Evolutionary conservation across 2,329 filamentous ascomycete species (phyloP).

Genomic region (Cryphonectria naterciae): DNA sequence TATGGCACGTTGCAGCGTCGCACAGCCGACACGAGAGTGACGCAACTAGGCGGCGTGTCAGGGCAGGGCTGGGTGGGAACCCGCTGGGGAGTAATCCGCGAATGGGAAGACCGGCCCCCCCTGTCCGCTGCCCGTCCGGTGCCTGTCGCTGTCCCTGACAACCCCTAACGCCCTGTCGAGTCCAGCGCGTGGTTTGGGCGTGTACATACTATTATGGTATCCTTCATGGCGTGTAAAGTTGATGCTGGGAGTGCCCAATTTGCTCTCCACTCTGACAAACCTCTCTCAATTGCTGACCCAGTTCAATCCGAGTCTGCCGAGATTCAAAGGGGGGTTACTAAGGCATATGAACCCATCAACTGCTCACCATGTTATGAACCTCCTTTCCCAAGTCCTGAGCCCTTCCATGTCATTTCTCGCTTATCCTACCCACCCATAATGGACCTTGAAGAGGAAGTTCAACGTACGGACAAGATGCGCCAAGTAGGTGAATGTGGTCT

Average conservation of each 20-base stretch:
- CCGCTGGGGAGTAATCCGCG: not conserved
- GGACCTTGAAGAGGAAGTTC: not conserved
- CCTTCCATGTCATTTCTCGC: not conserved
- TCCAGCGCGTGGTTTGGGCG: not conserved
- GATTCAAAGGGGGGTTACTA: not conserved
- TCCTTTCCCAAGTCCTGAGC: not conserved
- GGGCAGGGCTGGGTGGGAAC: not conserved
- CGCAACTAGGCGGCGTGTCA: not conserved
- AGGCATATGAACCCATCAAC: not conserved
- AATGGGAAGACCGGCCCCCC: not conserved
- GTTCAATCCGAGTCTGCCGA: not conserved
- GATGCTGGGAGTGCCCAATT: too few species aligned
- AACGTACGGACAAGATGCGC: not conserved
- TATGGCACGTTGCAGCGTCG: not conserved
- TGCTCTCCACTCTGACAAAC: not conserved
- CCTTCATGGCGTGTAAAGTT: not conserved
- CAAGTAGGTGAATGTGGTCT: not conserved
- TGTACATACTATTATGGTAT: not conserved
- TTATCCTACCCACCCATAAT: not conserved
- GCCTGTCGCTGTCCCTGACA: not conserved
- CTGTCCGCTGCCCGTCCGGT: not conserved
- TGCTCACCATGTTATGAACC: not conserved
- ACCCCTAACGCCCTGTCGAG: not conserved
- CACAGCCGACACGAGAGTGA: not conserved
- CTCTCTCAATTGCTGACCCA: not conserved